A percentile compares a stretch with the other conserved stretches of the same genome.
phyloP scores from a whole-genome alignment of 352 stramenopile species.

The Globisporangium rhizosaccharum region DNA sequence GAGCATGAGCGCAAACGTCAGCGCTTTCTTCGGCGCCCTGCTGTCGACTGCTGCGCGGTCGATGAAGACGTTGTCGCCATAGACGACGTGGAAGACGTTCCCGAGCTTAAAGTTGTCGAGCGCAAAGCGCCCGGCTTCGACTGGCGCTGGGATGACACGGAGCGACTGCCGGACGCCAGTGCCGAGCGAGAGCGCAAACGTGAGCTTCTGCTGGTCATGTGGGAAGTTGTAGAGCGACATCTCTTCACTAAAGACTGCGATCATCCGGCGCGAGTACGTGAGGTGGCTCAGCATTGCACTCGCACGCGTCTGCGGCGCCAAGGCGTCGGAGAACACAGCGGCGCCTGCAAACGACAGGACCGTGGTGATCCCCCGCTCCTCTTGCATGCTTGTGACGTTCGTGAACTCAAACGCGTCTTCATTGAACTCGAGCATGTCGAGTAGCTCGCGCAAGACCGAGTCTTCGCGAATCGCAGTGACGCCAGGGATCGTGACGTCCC shows the following conservation, averaged over 20 bases:
- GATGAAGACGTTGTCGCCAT: constrained; percentile 25
- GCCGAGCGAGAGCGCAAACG: constrained; percentile 22
- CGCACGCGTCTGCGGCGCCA: constrained; percentile 3
- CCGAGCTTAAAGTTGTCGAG: constrained; percentile 28
- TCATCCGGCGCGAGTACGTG: constrained; percentile 19
- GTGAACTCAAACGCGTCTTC: constrained; percentile 24
- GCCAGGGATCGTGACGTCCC: constrained; percentile 20
- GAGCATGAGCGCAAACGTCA: constrained; percentile 33
- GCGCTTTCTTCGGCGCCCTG: constrained; percentile 9
- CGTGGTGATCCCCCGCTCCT: constrained; percentile 6
- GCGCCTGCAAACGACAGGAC: not conserved
- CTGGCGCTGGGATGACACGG: constrained; percentile 7
- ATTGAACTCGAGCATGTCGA: constrained; percentile 28
- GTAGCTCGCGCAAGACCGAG: constrained; percentile 19
- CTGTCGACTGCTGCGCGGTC: constrained; percentile 16
- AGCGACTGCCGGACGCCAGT: constrained; percentile 13
- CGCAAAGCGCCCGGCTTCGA: constrained; percentile 17
- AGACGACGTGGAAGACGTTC: constrained; percentile 30
- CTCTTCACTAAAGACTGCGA: constrained; percentile 30
- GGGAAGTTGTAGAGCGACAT: constrained; percentile 33
- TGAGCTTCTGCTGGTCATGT: constrained; percentile 37
- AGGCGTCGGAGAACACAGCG: constrained; percentile 5
- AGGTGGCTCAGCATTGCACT: constrained; percentile 10
- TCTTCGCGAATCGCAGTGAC: constrained; percentile 30
- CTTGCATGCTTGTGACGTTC: constrained; percentile 19